Base-by-base conservation (phyloP, 2,329 filamentous ascomycete genomes). In the Botryosphaeria agaves region DNA sequence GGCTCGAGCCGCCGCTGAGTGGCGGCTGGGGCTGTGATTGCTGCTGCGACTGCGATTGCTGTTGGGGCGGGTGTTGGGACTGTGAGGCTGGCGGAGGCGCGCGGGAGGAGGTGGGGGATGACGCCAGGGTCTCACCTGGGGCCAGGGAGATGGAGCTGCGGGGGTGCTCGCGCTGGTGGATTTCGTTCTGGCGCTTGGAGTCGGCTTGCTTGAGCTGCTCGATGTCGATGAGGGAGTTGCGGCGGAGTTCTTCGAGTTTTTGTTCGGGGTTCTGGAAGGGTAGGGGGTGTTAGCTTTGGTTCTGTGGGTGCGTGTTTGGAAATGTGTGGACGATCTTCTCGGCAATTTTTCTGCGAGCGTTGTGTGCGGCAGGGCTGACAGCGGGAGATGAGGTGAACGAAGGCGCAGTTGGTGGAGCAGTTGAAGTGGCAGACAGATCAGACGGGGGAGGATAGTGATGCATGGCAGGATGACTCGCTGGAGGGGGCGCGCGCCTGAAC, bases 161-260 rank as follows among this genome's bases (percentile, higher is more conserved):
- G 52, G 16, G 54, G 36, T 11, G 43, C 39, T 32, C 52, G 44
- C 23, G 47, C 28, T 2, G 52, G 51, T 9, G 26, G 17, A 2
- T 44, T 39, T 14, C n/a, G n/a, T 49, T 26, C 11, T 45, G 42
- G 51, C 44, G 14, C 42, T 36, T 5, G 47, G 47, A n/a, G n/a
- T n/a, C 17, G 44, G 41, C 34, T 46, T 53, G 30, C 12, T 16
- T 14, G 29, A 56, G 35, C 33, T 55, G 52, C 33, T 56, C 51
- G 37, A 56, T 46, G 35, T 56, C 53, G 37, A 55, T 39, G 12
- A 62, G 42, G 2, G 59, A 63, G 20, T 50, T 55, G 16, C 56
- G 51, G 26, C 59, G 55, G 7, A 64, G 52, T 35, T 58, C 42
- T 35, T 64, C 60, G 35, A 64, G 58, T 40, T 56, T 54, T 27